These are phyloP conservation scores for Trichoderma atroviride DNA, from an alignment of 2,329 filamentous ascomycete genomes.

Conservation along the genomic window DNA sequence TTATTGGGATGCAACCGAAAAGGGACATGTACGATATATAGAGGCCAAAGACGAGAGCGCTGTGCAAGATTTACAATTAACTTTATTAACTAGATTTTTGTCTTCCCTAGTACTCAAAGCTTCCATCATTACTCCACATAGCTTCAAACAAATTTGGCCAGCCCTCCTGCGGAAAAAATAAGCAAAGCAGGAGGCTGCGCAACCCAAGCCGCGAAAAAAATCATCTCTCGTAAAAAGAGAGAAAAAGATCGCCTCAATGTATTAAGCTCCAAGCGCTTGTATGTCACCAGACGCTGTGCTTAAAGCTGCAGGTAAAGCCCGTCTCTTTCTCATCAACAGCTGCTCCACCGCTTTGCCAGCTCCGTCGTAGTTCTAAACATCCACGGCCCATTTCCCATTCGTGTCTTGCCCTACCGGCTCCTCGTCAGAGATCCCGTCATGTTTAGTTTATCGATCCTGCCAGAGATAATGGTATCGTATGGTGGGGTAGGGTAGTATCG, in stretches of 20 bases:
- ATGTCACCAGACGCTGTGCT: slow-evolving; percentile 37
- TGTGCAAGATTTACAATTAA: background rate
- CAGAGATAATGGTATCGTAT: slow-evolving; percentile 28
- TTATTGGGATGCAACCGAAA: background rate
- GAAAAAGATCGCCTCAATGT: slow-evolving; percentile 29
- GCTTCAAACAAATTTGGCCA: slow-evolving; percentile 10
- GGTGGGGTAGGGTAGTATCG: slow-evolving; percentile 24
- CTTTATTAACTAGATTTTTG: background rate
- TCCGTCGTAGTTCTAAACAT: slow-evolving; percentile 30
- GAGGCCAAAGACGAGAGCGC: background rate
- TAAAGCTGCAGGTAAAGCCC: slow-evolving; percentile 37
- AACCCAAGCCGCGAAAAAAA: background rate
- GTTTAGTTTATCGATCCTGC: slow-evolving; percentile 24
- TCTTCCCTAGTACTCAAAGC: slow-evolving; percentile 22
- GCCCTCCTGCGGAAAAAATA: slow-evolving; percentile 4
- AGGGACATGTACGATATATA: background rate
- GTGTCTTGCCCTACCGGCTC: slow-evolving; percentile 12
- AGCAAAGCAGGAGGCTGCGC: background rate
- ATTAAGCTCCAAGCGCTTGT: slow-evolving; percentile 37
- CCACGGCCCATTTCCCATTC: slow-evolving; percentile 20
- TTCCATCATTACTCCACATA: slow-evolving; percentile 40
- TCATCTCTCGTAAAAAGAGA: background rate
- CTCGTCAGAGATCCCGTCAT: slow-evolving; percentile 22
- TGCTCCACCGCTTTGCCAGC: slow-evolving; percentile 35
- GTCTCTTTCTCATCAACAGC: slow-evolving; percentile 34